phyloP scores from a whole-genome alignment of 176 grass and related monocot genomes.

The Dactylis glomerata region DNA sequence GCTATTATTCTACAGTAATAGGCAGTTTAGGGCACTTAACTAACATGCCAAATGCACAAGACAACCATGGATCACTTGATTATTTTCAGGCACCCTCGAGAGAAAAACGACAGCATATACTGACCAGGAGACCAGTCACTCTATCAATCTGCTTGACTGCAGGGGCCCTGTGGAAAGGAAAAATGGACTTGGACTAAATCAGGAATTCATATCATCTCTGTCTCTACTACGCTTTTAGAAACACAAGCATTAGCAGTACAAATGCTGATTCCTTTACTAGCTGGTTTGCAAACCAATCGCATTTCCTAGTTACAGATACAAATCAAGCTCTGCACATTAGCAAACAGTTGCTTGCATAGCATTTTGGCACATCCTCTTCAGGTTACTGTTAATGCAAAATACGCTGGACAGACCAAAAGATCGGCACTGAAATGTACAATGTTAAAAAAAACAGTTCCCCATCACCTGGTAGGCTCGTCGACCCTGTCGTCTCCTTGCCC shows the following conservation, averaged over 20 bases:
- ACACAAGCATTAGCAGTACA: background rate
- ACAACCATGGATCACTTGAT: background rate
- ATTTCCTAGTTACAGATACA: background rate
- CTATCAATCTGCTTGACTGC: background rate
- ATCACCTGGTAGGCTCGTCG: constrained; percentile 55
- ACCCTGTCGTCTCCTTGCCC: constrained; percentile 37
- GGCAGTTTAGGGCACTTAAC: background rate
- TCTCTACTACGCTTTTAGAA: background rate
- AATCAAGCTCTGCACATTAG: background rate
- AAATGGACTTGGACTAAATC: background rate
- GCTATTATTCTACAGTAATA: background rate
- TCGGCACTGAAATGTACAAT: background rate
- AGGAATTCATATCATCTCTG: background rate
- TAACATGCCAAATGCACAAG: background rate
- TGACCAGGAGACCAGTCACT: background rate
- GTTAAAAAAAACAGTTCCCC: background rate
- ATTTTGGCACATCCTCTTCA: background rate
- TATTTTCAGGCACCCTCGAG: background rate
- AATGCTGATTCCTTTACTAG: background rate
- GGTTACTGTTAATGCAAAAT: background rate
- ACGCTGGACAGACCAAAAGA: background rate
- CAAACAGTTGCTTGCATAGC: background rate
- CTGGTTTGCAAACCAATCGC: background rate
- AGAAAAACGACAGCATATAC: background rate
- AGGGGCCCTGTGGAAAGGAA: background rate